These are phyloP conservation scores for Kazachstania kunashirensis DNA, from an alignment of 805 yeast species.

Conservation along the genomic window DNA sequence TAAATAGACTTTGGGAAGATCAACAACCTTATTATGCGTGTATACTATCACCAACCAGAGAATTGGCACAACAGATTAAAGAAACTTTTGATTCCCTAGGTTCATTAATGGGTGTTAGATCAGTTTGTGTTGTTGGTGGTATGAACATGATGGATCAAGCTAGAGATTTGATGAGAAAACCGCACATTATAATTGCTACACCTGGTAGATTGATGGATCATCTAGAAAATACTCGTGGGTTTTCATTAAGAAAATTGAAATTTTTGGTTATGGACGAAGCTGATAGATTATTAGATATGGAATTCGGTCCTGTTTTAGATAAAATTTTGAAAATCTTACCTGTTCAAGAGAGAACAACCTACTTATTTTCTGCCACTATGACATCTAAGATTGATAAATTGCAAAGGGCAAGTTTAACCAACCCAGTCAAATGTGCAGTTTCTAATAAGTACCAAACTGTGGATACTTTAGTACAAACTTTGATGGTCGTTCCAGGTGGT, in stretches of 20 bases:
- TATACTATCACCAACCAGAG: constrained; percentile 80
- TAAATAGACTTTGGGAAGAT: constrained; percentile 82
- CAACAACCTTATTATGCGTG: constrained; percentile 84
- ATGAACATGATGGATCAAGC: constrained; percentile 99
- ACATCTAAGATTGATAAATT: constrained; percentile 89
- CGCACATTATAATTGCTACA: constrained; percentile 91
- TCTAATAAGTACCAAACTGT: constrained; percentile 86
- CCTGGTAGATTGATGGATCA: constrained; percentile 94
- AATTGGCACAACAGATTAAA: constrained; percentile 77
- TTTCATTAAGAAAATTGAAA: constrained; percentile 65
- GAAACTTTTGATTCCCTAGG: constrained; percentile 95
- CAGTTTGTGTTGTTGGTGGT: constrained; percentile 90
- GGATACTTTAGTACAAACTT: constrained; percentile 79
- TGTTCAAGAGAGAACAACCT: constrained; percentile 65
- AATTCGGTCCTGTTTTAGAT: constrained; percentile 89
- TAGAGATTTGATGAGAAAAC: constrained; percentile 83
- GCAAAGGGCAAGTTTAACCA: constrained; percentile 81
- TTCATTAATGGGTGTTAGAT: constrained; percentile 79
- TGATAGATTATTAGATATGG: constrained; percentile 89
- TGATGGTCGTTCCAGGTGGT: constrained; percentile 88
- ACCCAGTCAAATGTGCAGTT: constrained; percentile 88
- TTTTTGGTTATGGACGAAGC: constrained; percentile 95
- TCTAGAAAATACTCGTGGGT: constrained; percentile 85
- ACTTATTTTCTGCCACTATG: constrained; percentile 92
- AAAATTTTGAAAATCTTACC: constrained; percentile 80